phyloP scores from a whole-genome alignment of 202 grass and related monocot species.

The Panicum virgatum region DNA sequence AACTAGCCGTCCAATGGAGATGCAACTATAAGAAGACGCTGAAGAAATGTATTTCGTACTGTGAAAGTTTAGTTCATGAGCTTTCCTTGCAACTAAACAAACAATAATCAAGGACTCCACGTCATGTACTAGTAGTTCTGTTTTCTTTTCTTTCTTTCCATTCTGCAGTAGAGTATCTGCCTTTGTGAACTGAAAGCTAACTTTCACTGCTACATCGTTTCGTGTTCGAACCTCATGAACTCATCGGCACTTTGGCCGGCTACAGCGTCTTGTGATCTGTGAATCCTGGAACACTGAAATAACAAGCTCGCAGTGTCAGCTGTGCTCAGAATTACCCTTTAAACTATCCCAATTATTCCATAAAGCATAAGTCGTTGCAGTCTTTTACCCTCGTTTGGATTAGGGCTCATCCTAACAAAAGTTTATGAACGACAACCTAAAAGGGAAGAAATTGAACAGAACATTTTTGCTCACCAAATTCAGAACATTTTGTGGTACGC shows the following conservation, averaged over 20 bases:
- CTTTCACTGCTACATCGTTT: not conserved
- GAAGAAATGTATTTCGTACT: slow-evolving; percentile 60
- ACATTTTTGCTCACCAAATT: too few species aligned
- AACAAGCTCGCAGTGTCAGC: not conserved
- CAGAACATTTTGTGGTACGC: too few species aligned
- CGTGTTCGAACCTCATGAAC: not conserved
- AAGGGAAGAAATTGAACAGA: not conserved
- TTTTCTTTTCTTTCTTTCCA: not conserved
- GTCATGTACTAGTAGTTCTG: not conserved
- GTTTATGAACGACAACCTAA: not conserved
- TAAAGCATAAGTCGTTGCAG: not conserved
- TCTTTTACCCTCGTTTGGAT: not conserved
- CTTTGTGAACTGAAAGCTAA: not conserved
- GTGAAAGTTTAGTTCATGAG: slow-evolving; percentile 47
- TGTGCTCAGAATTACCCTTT: too few species aligned
- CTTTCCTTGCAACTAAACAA: slow-evolving; percentile 45
- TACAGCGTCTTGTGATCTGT: not conserved
- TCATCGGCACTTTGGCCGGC: not conserved
- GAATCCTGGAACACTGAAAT: not conserved
- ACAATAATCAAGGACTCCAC: slow-evolving; percentile 17
- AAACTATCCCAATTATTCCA: too few species aligned
- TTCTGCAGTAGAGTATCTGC: not conserved
- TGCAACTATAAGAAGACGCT: slow-evolving; percentile 70
- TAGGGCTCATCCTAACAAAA: not conserved
- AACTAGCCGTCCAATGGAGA: slow-evolving; percentile 80